A percentile compares a stretch with the other conserved stretches of the same genome.
phyloP scores from a whole-genome alignment of 257 asterid species.

The Capsicum pubescens region DNA sequence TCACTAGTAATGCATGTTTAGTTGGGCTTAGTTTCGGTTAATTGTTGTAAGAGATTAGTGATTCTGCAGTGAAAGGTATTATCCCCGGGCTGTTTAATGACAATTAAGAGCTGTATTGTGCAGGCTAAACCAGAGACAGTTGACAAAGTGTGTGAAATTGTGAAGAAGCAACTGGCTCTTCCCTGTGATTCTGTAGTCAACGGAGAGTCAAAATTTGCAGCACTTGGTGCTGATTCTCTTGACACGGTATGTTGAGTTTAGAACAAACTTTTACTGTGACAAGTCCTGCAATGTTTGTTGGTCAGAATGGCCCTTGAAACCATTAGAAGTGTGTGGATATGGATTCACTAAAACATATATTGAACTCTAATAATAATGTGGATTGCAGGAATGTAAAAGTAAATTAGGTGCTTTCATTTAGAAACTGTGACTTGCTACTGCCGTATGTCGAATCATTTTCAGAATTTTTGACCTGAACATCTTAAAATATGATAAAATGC shows the following conservation, averaged over 20 bases:
- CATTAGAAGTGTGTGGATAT: not conserved
- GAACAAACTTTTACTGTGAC: not conserved
- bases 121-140: slow-evolving; percentile 96
- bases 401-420: not conserved
- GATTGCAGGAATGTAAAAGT: not conserved
- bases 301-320: not conserved
- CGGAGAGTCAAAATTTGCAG: slow-evolving; percentile 75
- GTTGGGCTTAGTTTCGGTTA: not conserved
- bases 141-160: slow-evolving; percentile 75
- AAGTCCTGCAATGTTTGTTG: not conserved
- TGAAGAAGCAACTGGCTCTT: slow-evolving; percentile 90
- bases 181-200: slow-evolving; percentile 54
- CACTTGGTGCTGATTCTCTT: slow-evolving; percentile 96
- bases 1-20: not conserved
- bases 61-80: not conserved
- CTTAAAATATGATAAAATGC: not conserved
- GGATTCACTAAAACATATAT: not conserved
- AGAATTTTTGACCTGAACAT: not conserved
- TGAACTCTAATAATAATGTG: not conserved
- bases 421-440: not conserved
- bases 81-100: not conserved
- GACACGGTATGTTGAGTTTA: slow-evolving; percentile 70
- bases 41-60: not conserved
- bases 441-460: not conserved
- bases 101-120: slow-evolving; percentile 22